A percentile compares a stretch with the other conserved stretches of the same genome.
Evolutionary conservation across 495 filamentous ascomycete genomes (phyloP).

Genomic region (Hyaloscypha variabilis): DNA sequence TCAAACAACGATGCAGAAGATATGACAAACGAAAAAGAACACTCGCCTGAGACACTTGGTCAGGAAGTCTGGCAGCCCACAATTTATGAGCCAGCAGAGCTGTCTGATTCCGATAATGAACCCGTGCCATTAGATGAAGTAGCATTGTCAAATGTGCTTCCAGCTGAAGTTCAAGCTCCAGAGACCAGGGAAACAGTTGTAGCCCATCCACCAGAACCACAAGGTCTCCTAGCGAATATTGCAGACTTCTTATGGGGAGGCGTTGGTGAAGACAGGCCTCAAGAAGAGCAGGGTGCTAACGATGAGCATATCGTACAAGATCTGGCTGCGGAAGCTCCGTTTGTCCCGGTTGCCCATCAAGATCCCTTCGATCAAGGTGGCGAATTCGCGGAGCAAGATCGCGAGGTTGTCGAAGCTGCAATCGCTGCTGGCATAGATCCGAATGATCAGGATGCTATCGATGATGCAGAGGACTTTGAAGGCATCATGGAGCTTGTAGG

Average conservation of each 20-base stretch:
- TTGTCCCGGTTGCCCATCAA: slow-evolving; percentile 54
- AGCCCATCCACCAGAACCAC: slow-evolving; percentile 16
- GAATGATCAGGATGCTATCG: slow-evolving; percentile 62
- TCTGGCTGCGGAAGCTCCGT: slow-evolving; percentile 62
- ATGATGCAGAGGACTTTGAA: slow-evolving; percentile 96
- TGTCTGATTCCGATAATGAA: background rate
- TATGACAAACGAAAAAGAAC: slow-evolving; percentile 4
- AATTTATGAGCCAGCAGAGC: background rate
- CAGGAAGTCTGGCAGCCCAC: background rate
- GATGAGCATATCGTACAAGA: slow-evolving; percentile 62
- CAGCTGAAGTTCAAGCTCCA: slow-evolving; percentile 18
- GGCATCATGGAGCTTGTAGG: slow-evolving; percentile 95
- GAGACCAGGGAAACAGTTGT: slow-evolving; percentile 19
- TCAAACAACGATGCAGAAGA: background rate
- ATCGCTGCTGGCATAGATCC: slow-evolving; percentile 43
- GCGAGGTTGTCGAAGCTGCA: slow-evolving; percentile 33
- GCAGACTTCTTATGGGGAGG: slow-evolving; percentile 69
- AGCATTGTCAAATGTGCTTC: background rate
- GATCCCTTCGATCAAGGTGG: slow-evolving; percentile 32
- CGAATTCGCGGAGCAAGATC: slow-evolving; percentile 35
- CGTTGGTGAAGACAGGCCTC: slow-evolving; percentile 39
- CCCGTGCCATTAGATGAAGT: slow-evolving; percentile 11
- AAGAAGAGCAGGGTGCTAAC: slow-evolving; percentile 43
- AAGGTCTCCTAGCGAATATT: slow-evolving; percentile 26
- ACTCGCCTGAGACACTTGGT: slow-evolving; percentile 17